phyloP scores from a whole-genome alignment of 1,284 basidiomycete species.

The Microstroma glucosiphilum region DNA sequence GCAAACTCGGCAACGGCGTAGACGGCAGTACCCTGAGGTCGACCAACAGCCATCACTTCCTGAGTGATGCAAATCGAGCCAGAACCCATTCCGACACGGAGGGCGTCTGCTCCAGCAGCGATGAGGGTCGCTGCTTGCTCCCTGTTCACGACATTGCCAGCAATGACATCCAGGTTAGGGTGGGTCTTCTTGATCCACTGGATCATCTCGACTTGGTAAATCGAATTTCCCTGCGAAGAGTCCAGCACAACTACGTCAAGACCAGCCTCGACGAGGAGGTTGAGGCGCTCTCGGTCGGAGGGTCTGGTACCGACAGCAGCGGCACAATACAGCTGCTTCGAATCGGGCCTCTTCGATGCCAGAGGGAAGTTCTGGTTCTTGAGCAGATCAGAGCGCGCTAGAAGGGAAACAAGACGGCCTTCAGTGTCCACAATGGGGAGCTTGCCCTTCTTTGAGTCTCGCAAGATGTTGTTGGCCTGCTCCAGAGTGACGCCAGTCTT shows the following conservation, averaged over 20 bases:
- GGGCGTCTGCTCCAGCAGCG: conserved; percentile 84
- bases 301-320: conserved; percentile 94
- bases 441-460: conserved; percentile 96
- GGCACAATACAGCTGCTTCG: conserved; percentile 93
- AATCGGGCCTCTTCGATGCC: conserved; percentile 82
- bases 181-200: conserved; percentile 78
- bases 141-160: conserved; percentile 94
- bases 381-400: conserved; percentile 78
- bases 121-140: conserved; percentile 94
- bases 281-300: conserved; percentile 77
- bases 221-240: conserved; percentile 92
- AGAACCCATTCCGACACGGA: conserved; percentile 94
- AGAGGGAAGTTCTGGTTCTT: conserved; percentile 98
- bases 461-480: conserved; percentile 89
- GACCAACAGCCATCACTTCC: conserved; percentile 99
- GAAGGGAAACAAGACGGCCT: conserved; percentile 41
- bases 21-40: conserved; percentile 94
- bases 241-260: conserved; percentile 93
- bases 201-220: conserved; percentile 92
- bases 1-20: conserved; percentile 92
- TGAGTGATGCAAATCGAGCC: conserved; percentile 99
- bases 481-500: conserved; percentile 58
- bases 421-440: conserved; percentile 57
- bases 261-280: conserved; percentile 82
- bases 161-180: conserved; percentile 76